Conservation (phyloP, 768 basidiomycete species). For the Auriscalpium vulgare region DNA sequence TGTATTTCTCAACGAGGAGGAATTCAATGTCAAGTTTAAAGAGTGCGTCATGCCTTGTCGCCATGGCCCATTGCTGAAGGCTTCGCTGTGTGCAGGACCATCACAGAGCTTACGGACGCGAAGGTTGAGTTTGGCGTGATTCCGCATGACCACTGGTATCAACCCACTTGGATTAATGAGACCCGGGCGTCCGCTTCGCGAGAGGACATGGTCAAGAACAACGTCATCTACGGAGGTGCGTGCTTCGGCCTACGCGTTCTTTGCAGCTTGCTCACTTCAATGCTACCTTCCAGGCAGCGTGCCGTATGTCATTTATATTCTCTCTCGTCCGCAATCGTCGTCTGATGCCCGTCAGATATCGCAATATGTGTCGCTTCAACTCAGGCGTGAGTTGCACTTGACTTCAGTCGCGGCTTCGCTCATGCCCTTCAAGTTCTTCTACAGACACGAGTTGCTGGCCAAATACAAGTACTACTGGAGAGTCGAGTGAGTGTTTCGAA, state of each 20-base stretch:
- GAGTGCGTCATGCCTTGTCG: conserved; percentile 32
- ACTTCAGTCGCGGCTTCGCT: not conserved
- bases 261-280: not conserved
- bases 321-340: not conserved
- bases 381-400: conserved; percentile 55
- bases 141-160: conserved; percentile 68
- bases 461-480: conserved; percentile 42
- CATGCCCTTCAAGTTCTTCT: conserved; percentile 38
- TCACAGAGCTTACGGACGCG: conserved; percentile 51
- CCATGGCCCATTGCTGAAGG: not conserved
- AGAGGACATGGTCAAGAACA: conserved; percentile 45
- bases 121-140: conserved; percentile 73
- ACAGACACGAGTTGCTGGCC: conserved; percentile 34
- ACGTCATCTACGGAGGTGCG: conserved; percentile 48
- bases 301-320: conserved; percentile 39
- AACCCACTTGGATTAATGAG: conserved; percentile 67
- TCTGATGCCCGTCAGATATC: conserved; percentile 41
- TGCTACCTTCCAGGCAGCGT: conserved; percentile 47
- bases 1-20: conserved; percentile 79
- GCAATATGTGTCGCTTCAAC: conserved; percentile 95
- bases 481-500: conserved; percentile 33
- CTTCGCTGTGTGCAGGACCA: conserved; percentile 40
- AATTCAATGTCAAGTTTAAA: conserved; percentile 69
- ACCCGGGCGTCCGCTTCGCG: conserved; percentile 39
- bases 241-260: not conserved